A percentile compares a stretch with the other conserved stretches of the same genome.
These are phyloP conservation scores for Ceratocystis destructans DNA, from an alignment of 2,329 filamentous ascomycete genomes.

Conservation along the genomic window DNA sequence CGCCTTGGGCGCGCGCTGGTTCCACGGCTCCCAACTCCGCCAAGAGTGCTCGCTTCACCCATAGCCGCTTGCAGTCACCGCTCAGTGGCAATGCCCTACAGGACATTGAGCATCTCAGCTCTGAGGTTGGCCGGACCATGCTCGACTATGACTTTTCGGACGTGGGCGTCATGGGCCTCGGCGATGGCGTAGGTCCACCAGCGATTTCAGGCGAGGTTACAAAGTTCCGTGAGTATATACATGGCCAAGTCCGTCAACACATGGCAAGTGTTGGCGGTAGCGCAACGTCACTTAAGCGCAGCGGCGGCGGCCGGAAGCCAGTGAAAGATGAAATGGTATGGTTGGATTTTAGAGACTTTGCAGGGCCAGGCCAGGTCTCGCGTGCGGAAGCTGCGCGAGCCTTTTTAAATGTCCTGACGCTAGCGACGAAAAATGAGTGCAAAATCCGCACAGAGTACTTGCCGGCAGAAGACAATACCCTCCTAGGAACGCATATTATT, in stretches of 20 bases:
- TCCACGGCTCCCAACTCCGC: constrained; percentile 37
- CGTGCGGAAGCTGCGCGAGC: constrained; percentile 57
- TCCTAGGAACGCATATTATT: constrained; percentile 14
- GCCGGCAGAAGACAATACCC: constrained; percentile 22
- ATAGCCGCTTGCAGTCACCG: constrained; percentile 23
- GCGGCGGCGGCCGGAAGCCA: neutral
- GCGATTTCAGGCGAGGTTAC: neutral
- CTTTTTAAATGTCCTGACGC: constrained; percentile 57
- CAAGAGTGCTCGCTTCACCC: constrained; percentile 26
- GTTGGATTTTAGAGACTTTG: constrained; percentile 55
- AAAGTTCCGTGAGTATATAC: constrained; percentile 8
- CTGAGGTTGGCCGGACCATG: constrained; percentile 1
- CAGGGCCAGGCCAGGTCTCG: constrained; percentile 42
- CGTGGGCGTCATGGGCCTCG: neutral
- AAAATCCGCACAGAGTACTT: constrained; percentile 33
- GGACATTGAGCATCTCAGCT: constrained; percentile 17
- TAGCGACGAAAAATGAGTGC: constrained; percentile 53
- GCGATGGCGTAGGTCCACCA: neutral
- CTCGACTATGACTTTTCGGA: constrained; percentile 8
- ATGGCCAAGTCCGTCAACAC: neutral
- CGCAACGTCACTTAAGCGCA: neutral
- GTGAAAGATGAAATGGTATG: constrained; percentile 24
- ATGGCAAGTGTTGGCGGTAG: constrained; percentile 6
- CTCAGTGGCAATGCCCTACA: constrained; percentile 2
- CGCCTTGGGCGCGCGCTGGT: constrained; percentile 39